A percentile compares a stretch with the other conserved stretches of the same genome.
phyloP scores from a whole-genome alignment of 1,139 yeast species.

The Suhomyces chickasaworum region DNA sequence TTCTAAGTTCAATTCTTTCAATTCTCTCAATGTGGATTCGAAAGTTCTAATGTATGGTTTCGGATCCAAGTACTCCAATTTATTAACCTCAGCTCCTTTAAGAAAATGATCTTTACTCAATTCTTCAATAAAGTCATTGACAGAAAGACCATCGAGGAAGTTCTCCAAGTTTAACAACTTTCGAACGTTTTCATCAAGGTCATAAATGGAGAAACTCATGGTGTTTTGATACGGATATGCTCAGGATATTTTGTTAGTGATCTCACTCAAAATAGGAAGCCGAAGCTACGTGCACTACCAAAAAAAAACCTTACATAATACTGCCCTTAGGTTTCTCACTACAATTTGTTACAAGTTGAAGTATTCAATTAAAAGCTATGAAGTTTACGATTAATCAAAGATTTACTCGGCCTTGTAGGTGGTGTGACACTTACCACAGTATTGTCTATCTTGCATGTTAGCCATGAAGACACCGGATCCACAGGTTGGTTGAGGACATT shows the following conservation, averaged over 20 bases:
- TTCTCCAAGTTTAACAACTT: constrained; percentile 68
- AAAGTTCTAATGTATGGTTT: constrained; percentile 93
- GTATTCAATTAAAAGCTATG: not conserved
- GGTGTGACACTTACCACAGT: constrained; percentile 99
- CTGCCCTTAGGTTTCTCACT: not conserved
- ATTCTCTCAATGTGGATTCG: constrained; percentile 78
- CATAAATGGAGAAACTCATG: constrained; percentile 51
- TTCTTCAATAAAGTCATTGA: constrained; percentile 81
- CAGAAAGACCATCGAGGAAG: constrained; percentile 69
- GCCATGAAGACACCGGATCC: constrained; percentile 99
- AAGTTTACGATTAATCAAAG: not conserved
- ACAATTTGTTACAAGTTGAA: not conserved
- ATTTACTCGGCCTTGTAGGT: constrained; percentile 69
- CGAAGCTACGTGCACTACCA: not conserved
- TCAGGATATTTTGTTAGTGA: not conserved
- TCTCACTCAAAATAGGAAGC: not conserved
- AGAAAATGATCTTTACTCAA: constrained; percentile 70
- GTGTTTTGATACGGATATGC: not conserved
- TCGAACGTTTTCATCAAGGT: constrained; percentile 71
- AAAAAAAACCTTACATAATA: not conserved
- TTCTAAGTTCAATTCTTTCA: constrained; percentile 59
- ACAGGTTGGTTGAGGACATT: constrained; percentile 90
- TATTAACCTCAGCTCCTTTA: constrained; percentile 56
- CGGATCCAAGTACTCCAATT: constrained; percentile 71
- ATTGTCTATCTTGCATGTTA: constrained; percentile 97